A percentile compares a stretch with the other conserved stretches of the same genome.
These are phyloP conservation scores for Dryas octopetala DNA, from an alignment of 306 rosid species.

Conservation along the genomic window DNA sequence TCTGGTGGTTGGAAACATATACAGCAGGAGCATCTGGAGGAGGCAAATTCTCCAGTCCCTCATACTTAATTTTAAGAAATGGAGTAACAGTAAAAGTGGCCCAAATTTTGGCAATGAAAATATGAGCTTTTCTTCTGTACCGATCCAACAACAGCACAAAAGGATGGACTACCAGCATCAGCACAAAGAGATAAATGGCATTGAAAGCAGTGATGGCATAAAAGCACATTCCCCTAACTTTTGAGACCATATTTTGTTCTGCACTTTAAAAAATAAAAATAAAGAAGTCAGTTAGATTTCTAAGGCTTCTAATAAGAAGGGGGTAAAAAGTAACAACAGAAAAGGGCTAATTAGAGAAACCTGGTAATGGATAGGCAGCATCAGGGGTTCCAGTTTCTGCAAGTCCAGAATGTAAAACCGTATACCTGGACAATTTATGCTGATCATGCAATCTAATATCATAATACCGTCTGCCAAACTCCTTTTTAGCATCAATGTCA, in stretches of 20 bases:
- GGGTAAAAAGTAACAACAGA: background rate
- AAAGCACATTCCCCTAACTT: slow-evolving; percentile 74
- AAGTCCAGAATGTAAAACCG: slow-evolving; percentile 60
- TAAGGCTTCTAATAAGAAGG: background rate
- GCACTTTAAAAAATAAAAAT: slow-evolving; percentile 38
- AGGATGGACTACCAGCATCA: slow-evolving; percentile 82
- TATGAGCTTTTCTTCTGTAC: slow-evolving; percentile 64
- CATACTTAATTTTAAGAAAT: slow-evolving; percentile 61
- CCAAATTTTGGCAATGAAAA: slow-evolving; percentile 80
- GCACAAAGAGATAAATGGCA: slow-evolving; percentile 64
- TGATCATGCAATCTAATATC: slow-evolving; percentile 26
- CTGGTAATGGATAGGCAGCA: slow-evolving; percentile 47
- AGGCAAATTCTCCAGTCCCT: slow-evolving; percentile 89
- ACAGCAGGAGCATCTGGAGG: slow-evolving; percentile 77
- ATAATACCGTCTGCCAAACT: slow-evolving; percentile 23
- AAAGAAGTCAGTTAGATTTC: slow-evolving; percentile 2
- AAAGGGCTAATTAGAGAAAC: slow-evolving; percentile 40
- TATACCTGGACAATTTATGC: slow-evolving; percentile 32
- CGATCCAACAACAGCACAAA: slow-evolving; percentile 60
- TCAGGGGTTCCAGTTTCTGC: slow-evolving; percentile 51
- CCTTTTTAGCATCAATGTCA: slow-evolving; percentile 30
- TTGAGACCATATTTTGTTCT: slow-evolving; percentile 58
- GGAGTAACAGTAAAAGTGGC: slow-evolving; percentile 60
- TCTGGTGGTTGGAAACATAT: slow-evolving; percentile 95
- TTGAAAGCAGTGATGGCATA: slow-evolving; percentile 49